Evolutionary conservation across 1,284 basidiomycete species (phyloP).

Genomic region (Irpex sp.): DNA sequence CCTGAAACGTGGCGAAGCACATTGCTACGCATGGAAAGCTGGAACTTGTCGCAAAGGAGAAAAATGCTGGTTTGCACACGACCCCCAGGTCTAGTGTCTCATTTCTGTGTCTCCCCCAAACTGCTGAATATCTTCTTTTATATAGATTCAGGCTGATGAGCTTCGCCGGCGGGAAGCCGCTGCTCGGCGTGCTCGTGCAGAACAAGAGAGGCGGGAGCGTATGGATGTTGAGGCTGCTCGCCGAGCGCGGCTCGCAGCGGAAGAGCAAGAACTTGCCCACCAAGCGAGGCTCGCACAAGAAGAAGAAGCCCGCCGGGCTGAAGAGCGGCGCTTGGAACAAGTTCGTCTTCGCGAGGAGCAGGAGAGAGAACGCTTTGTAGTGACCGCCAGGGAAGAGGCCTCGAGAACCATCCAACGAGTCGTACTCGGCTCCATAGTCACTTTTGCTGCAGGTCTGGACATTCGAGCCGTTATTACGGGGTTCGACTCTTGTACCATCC

Average conservation of each 20-base stretch:
- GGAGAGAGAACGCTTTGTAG: not conserved
- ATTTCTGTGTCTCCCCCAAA: not conserved
- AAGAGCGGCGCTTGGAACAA: conserved; percentile 1
- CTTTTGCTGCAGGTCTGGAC: conserved; percentile 19
- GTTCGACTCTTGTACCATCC: conserved; percentile 18
- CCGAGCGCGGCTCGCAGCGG: not conserved
- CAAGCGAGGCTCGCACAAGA: not conserved
- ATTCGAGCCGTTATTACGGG: conserved; percentile 18
- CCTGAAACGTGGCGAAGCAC: not conserved
- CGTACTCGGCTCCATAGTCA: conserved; percentile 20
- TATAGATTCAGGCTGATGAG: not conserved
- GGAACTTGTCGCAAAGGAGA: not conserved
- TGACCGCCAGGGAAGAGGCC: conserved; percentile 15
- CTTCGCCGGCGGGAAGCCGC: not conserved
- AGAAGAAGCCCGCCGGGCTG: conserved; percentile 2
- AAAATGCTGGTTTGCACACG: not conserved
- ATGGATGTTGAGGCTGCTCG: not conserved
- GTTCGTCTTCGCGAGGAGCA: not conserved
- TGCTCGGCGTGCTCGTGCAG: not conserved
- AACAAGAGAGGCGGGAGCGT: not conserved
- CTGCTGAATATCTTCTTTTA: not conserved
- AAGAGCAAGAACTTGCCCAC: not conserved
- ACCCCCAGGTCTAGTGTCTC: not conserved
- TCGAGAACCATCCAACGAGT: conserved; percentile 14
- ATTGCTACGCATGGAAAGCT: not conserved